phyloP scores from a whole-genome alignment of 306 rosid species.

The Prunus davidiana region DNA sequence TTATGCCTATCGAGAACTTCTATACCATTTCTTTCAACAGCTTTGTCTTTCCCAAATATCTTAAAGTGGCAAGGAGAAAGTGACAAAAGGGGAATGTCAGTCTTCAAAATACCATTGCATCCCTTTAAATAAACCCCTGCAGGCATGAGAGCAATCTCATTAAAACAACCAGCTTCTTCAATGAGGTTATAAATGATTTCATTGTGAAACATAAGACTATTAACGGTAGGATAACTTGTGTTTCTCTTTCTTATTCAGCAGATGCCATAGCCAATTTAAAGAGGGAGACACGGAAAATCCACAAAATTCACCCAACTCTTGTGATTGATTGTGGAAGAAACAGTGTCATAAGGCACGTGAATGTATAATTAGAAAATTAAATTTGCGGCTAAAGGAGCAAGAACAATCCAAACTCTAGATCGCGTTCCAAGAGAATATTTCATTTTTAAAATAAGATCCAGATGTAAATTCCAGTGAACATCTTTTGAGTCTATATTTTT shows the following conservation, averaged over 20 bases:
- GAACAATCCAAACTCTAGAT: neutral
- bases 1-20: conserved; percentile 42
- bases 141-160: conserved; percentile 29
- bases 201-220: neutral
- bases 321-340: neutral
- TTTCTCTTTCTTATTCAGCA: neutral
- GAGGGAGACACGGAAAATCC: neutral
- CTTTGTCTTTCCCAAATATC: conserved; percentile 37
- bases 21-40: conserved; percentile 53
- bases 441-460: neutral
- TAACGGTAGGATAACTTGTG: conserved; percentile 4
- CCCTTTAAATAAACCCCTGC: conserved; percentile 83
- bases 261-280: neutral
- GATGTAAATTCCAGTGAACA: neutral
- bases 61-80: conserved; percentile 77
- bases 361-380: neutral
- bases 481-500: neutral
- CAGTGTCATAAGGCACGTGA: neutral
- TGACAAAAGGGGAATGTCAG: conserved; percentile 48
- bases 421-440: neutral
- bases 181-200: neutral
- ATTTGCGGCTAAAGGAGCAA: neutral
- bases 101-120: conserved; percentile 43
- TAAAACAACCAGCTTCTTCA: conserved; percentile 11
- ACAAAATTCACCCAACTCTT: neutral